A percentile compares a stretch with the other conserved stretches of the same genome.
Conservation (phyloP, 208 protist genomes). For the Trypanosomatidae sp. region DNA sequence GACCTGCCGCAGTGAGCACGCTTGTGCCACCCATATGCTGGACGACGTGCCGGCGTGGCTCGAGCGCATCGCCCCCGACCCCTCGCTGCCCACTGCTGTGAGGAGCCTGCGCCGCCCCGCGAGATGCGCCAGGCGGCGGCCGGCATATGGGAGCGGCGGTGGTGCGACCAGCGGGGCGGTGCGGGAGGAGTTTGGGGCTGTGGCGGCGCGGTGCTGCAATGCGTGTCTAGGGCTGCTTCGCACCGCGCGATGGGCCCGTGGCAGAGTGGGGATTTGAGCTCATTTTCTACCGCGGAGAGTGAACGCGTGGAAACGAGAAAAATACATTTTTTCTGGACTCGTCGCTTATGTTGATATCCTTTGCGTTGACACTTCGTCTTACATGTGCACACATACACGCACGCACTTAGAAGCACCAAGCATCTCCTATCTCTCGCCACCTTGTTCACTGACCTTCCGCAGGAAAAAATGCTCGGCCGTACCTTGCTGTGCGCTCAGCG, state of each 20-base stretch:
- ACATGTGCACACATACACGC: background rate
- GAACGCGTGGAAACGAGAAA: background rate
- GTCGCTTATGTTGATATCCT: background rate
- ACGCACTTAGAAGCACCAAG: background rate
- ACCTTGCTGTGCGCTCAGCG: conserved; percentile 49
- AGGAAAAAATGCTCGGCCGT: conserved; percentile 11
- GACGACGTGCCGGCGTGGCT: background rate
- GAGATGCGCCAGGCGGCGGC: background rate
- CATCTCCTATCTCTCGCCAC: conserved; percentile 4
- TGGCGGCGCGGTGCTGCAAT: background rate
- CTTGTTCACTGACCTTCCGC: background rate
- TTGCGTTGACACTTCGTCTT: background rate
- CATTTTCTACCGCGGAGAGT: background rate
- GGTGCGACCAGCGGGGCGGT: background rate
- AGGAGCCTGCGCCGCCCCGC: background rate
- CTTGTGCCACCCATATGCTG: background rate
- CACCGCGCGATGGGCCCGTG: background rate
- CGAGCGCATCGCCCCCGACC: background rate
- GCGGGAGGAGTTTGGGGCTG: background rate
- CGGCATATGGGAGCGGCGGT: background rate
- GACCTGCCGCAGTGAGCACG: background rate
- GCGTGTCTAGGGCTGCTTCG: background rate
- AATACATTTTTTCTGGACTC: background rate
- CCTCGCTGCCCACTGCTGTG: background rate
- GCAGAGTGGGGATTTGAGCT: background rate